Conservation (phyloP, 139 green algal species). For the Mesostigma viride region DNA sequence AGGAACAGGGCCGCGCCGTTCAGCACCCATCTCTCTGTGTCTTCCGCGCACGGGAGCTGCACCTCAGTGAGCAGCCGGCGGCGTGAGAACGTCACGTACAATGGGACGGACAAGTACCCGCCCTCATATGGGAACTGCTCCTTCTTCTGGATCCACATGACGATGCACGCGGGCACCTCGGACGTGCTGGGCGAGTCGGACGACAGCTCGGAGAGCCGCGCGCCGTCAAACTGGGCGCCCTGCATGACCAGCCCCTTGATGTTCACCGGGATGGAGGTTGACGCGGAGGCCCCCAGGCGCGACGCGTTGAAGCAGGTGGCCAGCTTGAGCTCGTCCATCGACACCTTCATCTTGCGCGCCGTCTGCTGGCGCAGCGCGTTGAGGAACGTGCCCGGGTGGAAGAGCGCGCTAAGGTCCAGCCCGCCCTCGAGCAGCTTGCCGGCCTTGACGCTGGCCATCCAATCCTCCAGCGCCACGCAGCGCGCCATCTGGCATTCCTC, state of each 20-base stretch:
- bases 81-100: background rate
- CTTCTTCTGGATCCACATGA: background rate
- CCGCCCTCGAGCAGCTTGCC: conserved; percentile 21
- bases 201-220: background rate
- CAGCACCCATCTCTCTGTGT: too few relatives aligned
- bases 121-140: background rate
- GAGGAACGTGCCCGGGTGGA: conserved; percentile 53
- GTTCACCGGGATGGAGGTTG: too few relatives aligned
- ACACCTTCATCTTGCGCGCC: conserved; percentile 21
- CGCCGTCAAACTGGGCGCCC: background rate
- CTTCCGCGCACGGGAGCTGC: background rate
- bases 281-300: background rate
- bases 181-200: background rate
- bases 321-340: conserved; percentile 52
- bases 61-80: background rate
- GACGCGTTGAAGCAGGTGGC: conserved; percentile 19
- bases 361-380: conserved; percentile 58
- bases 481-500: too few relatives aligned
- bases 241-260: background rate
- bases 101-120: background rate
- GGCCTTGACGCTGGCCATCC: conserved; percentile 4
- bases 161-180: background rate
- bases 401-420: conserved; percentile 16
- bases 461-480: conserved; percentile 36
- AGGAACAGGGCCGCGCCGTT: too few relatives aligned